A percentile compares a stretch with the other conserved stretches of the same genome.
These are phyloP conservation scores for Parasitella parasitica DNA, from an alignment of 371 early-diverging fungal species.

Conservation along the genomic window DNA sequence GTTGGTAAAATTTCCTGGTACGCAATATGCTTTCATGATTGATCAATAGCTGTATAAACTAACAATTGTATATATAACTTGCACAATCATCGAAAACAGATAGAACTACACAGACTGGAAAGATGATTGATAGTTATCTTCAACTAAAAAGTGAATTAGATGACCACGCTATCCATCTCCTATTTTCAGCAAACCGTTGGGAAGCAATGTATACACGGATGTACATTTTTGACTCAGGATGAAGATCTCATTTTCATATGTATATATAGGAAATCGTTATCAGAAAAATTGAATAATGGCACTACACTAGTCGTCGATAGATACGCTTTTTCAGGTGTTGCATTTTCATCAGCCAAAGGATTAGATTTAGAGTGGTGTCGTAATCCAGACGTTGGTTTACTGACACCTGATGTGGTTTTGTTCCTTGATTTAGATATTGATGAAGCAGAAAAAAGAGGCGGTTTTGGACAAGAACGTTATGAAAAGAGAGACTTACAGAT, in stretches of 20 bases:
- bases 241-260: no score
- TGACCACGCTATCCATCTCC: conserved; percentile 89
- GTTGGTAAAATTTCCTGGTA: conserved; percentile 78
- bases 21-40: no score
- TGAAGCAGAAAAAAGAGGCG: conserved; percentile 75
- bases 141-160: conserved; percentile 66
- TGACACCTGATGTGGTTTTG: conserved; percentile 86
- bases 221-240: background rate
- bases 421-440: conserved; percentile 88
- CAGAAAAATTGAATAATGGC: conserved; percentile 58
- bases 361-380: conserved; percentile 90
- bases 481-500: conserved; percentile 89
- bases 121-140: conserved; percentile 90
- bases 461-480: conserved; percentile 96
- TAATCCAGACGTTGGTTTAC: conserved; percentile 83
- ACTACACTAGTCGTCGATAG: conserved; percentile 91
- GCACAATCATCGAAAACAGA: conserved; percentile 45
- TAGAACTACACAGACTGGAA: conserved; percentile 90
- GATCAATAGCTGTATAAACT: no score
- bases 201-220: conserved; percentile 20
- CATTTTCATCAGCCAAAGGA: conserved; percentile 92
- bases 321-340: conserved; percentile 97
- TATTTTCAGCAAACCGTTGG: conserved; percentile 93
- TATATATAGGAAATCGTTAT: conserved; percentile 53
- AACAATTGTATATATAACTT: background rate